Evolutionary conservation across 768 basidiomycete species (phyloP).

Genomic region (Tulasnella sp.): DNA sequence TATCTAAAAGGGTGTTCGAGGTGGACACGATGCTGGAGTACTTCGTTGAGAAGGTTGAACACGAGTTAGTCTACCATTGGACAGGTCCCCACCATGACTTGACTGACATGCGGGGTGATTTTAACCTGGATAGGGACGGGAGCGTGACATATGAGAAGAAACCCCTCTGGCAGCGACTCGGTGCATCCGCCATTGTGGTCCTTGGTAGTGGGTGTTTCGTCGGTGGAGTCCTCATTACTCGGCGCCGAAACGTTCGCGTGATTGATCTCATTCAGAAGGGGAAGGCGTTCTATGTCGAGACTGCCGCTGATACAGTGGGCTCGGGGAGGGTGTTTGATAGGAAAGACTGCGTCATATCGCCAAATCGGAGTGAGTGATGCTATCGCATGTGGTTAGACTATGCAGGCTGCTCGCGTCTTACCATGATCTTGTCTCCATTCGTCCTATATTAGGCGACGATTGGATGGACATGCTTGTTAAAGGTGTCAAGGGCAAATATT

Average conservation of each 20-base stretch:
- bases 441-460: background rate
- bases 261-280: background rate
- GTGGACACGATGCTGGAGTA: conserved; percentile 10
- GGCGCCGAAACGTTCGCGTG: conserved; percentile 1
- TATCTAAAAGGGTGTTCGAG: background rate
- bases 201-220: background rate
- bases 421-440: background rate
- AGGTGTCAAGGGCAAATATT: background rate
- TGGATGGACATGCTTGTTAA: conserved; percentile 6
- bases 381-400: background rate
- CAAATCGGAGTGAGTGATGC: conserved; percentile 4
- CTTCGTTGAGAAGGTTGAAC: conserved; percentile 10
- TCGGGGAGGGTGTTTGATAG: background rate
- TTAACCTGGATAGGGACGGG: conserved; percentile 1
- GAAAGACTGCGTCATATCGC: conserved; percentile 7
- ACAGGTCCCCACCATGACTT: no score
- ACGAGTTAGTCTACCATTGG: background rate
- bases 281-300: conserved; percentile 10
- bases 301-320: background rate
- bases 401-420: background rate
- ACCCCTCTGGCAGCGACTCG: conserved; percentile 7
- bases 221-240: conserved; percentile 2
- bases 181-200: background rate
- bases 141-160: conserved; percentile 3
- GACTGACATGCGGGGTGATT: no score